Conservation (phyloP, 805 yeast species). For the Danielozyma ontarioensis region DNA sequence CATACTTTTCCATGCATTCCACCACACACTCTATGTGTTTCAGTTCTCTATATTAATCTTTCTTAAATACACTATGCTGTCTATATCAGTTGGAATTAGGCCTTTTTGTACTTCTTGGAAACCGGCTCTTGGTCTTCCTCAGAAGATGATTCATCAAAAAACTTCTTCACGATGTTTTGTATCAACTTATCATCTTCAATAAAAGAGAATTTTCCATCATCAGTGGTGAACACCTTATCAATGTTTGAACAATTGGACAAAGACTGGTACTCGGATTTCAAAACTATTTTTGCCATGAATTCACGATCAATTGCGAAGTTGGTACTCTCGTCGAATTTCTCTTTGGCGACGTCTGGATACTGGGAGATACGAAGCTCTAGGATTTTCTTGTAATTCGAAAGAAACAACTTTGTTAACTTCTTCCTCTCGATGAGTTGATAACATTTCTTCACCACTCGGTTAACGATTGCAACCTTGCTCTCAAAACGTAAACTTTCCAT, state of each 20-base stretch:
- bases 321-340: slow-evolving; percentile 7
- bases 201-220: slow-evolving; percentile 27
- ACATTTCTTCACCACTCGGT: slow-evolving; percentile 53
- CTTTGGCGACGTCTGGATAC: slow-evolving; percentile 41
- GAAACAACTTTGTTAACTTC: slow-evolving; percentile 38
- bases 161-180: slow-evolving; percentile 53
- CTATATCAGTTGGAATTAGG: too few relatives aligned
- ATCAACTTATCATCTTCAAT: slow-evolving; percentile 58
- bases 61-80: too few relatives aligned
- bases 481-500: slow-evolving; percentile 12
- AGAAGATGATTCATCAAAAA: not conserved
- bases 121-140: not conserved
- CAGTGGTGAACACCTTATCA: slow-evolving; percentile 18
- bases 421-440: slow-evolving; percentile 53
- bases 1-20: too few relatives aligned
- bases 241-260: slow-evolving; percentile 36
- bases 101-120: not conserved
- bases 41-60: too few relatives aligned
- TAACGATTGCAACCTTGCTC: slow-evolving; percentile 27
- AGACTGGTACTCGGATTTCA: slow-evolving; percentile 52
- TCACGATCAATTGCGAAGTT: slow-evolving; percentile 10
- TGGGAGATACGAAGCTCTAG: slow-evolving; percentile 33
- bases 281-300: slow-evolving; percentile 50
- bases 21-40: too few relatives aligned
- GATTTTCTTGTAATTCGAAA: slow-evolving; percentile 26